These are phyloP conservation scores for Fusarium sp. DNA, from an alignment of 2,329 filamentous ascomycete genomes.

Conservation along the genomic window DNA sequence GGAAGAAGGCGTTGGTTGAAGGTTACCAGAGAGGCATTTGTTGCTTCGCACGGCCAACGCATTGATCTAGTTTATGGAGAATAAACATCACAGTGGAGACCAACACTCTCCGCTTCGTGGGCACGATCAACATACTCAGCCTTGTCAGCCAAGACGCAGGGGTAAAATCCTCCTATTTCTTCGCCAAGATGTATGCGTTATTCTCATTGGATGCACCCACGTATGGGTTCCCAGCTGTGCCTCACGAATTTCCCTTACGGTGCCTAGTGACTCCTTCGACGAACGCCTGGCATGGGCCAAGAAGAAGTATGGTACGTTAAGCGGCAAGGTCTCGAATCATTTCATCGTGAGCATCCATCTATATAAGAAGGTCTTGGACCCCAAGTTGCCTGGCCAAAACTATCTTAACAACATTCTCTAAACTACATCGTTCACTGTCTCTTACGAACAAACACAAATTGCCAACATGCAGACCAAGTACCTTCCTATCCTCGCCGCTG, in stretches of 20 bases:
- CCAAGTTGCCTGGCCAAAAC: neutral
- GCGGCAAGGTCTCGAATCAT: neutral
- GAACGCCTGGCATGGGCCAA: neutral
- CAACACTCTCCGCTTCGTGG: neutral
- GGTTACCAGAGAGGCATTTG: too few species aligned
- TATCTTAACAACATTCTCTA: neutral
- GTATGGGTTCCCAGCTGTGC: slow-evolving; percentile 7
- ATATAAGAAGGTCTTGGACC: slow-evolving; percentile 13
- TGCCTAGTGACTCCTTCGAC: slow-evolving; percentile 8
- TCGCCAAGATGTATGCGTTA: neutral
- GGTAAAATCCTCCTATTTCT: neutral
- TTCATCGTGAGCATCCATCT: neutral
- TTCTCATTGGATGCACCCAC: slow-evolving; percentile 2
- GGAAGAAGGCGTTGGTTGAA: too few species aligned
- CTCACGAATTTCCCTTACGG: slow-evolving; percentile 4
- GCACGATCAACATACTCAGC: slow-evolving; percentile 19
- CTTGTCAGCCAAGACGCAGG: slow-evolving; percentile 12
- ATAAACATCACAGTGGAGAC: neutral
- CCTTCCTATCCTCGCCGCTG: slow-evolving; percentile 26
- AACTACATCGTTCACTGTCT: neutral
- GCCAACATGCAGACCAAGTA: slow-evolving; percentile 24
- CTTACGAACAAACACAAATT: neutral
- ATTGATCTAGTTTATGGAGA: neutral
- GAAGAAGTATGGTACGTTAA: neutral
- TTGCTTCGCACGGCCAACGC: neutral